Evolutionary conservation across 1,284 basidiomycete species (phyloP).

Genomic region (Flammula alnicola): DNA sequence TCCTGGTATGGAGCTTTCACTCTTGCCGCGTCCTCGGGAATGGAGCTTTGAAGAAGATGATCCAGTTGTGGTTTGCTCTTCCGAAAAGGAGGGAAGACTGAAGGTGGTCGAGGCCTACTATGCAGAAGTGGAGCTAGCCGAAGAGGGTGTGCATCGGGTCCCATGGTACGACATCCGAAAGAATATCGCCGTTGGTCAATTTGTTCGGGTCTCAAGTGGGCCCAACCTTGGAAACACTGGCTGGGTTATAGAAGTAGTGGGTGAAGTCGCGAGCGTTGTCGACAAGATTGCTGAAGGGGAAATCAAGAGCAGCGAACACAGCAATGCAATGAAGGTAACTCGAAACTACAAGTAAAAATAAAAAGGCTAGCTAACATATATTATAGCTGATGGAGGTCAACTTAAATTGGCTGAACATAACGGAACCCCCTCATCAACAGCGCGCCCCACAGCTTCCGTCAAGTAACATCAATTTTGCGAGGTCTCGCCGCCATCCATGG

Average conservation of each 20-base stretch:
- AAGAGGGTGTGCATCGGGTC: neutral
- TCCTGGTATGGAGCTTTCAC: neutral
- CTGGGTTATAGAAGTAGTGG: neutral
- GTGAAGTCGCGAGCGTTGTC: neutral
- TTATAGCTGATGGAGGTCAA: neutral
- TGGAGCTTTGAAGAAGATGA: slow-evolving; percentile 12
- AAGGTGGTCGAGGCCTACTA: neutral
- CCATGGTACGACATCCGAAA: neutral
- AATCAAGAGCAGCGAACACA: too few relatives aligned
- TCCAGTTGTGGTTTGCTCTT: neutral
- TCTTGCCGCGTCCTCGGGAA: slow-evolving; percentile 11
- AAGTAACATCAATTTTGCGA: neutral
- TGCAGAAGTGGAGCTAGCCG: neutral
- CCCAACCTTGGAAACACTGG: neutral
- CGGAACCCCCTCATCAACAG: neutral
- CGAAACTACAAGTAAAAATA: too few relatives aligned
- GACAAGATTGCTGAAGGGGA: neutral
- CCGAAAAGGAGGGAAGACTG: neutral
- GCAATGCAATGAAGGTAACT: too few relatives aligned
- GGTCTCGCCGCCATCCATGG: slow-evolving; percentile 6
- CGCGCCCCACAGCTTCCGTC: neutral
- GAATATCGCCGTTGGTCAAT: neutral
- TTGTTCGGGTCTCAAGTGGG: neutral
- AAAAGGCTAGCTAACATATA: too few relatives aligned
- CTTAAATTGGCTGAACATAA: neutral